Evolutionary conservation across 169 alveolate genomes (phyloP).

Genomic region (Perkinsus marinus): DNA sequence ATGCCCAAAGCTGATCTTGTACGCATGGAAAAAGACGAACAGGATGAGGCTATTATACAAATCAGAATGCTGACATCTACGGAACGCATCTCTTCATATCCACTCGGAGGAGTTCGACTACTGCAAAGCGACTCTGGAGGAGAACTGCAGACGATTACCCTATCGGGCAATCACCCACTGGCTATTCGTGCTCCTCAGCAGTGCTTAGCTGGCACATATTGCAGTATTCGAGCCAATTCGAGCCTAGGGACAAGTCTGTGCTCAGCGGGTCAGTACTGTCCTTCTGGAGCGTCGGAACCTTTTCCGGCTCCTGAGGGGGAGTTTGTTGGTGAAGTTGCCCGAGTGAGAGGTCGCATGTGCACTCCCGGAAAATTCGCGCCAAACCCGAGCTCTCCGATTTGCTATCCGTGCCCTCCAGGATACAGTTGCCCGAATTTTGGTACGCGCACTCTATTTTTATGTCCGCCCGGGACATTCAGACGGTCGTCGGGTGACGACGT

Average conservation of each 20-base stretch:
- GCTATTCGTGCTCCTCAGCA: neutral
- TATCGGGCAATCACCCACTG: neutral
- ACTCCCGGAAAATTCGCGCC: constrained; percentile 6
- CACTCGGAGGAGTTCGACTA: too few species aligned
- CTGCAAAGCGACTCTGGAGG: neutral
- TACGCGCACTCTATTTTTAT: neutral
- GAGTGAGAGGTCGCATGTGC: neutral
- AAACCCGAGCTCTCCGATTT: neutral
- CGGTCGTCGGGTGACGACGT: neutral
- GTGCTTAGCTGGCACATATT: neutral
- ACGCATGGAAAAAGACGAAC: neutral
- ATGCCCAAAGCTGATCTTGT: neutral
- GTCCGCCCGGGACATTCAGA: neutral
- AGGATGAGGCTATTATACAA: neutral
- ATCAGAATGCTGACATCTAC: neutral
- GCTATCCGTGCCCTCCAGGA: constrained; percentile 6
- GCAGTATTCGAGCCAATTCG: neutral
- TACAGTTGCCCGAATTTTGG: constrained; percentile 2
- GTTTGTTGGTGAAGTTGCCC: neutral
- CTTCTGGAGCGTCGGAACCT: neutral
- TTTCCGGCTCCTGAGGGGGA: neutral
- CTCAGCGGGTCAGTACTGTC: neutral
- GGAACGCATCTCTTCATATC: neutral
- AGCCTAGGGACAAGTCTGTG: neutral
- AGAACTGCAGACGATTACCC: neutral